Evolutionary conservation across 306 rosid genomes (phyloP), one percentile per base, ranked within the genome.

Genomic region (Sophora flavescens): DNA sequence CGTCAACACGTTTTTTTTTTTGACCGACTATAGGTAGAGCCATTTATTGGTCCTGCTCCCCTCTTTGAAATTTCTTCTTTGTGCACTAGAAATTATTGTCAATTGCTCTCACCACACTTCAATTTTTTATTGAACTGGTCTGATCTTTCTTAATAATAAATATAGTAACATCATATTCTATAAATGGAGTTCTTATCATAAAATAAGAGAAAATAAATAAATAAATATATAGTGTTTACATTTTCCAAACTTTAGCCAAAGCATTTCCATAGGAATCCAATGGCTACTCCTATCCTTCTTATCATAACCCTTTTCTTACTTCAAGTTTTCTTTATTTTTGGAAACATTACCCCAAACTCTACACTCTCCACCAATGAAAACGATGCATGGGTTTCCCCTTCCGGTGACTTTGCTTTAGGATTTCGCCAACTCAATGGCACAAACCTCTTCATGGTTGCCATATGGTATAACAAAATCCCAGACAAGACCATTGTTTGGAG

Each of bases 391-490:
- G 61, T 30, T 52, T 78, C 87, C 17, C 60, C 81, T 14, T 73
- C 88, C 0, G 41, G 83, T 0, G 91, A 90, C 1, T 88, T 90
- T n/a, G 88, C 93, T 2, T 87, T 88, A 0, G 90, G 93, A 8
- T 90, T 90, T 76, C 83, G 26, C 2, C 73, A 47, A 50, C 66
- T 83, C 0, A 58, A 41, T 2, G 45, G 13, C 12, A 50, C 63
- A 2, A 39, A 8, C 39, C 28, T 73, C 16, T 91, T 72, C 76
- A 45, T 83, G 77, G 83, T 87, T 39, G 83, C 89, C 5, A 76
- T 82, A 10, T 91, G 93, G 96, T 88, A 75, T 45, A 18, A 68
- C 70, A 86, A 72, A 6, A 75, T 90, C 41, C 80, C 85, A 0
- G 83, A 87, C 14, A 44, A 36, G 56, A 83, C 89, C 48, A 2